Evolutionary conservation across 495 filamentous ascomycete genomes (phyloP).

Genomic region (Neurospora sp.): DNA sequence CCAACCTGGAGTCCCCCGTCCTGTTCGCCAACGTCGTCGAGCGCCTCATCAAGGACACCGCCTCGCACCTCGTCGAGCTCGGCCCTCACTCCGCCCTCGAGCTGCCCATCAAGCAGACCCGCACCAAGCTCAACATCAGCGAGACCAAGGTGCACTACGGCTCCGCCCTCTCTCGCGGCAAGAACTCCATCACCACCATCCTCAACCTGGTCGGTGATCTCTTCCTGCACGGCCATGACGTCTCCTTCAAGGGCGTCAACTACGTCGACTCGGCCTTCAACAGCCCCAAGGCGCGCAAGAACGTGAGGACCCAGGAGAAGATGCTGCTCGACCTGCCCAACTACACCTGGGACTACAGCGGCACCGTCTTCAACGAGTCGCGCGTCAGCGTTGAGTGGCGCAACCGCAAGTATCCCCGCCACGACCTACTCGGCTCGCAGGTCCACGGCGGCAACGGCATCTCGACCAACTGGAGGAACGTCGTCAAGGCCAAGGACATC

Average conservation of each 20-base stretch:
- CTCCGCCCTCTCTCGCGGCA: conserved; percentile 17
- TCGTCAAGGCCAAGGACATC: conserved; percentile 27
- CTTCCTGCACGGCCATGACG: conserved; percentile 19
- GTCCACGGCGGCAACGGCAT: conserved; percentile 25
- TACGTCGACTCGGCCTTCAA: conserved; percentile 10
- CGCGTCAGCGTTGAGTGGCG: conserved; percentile 34
- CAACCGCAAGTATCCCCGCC: conserved; percentile 19
- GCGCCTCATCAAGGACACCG: conserved; percentile 2
- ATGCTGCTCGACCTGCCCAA: conserved; percentile 20
- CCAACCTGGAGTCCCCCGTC: conserved; percentile 38
- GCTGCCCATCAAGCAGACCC: conserved; percentile 38
- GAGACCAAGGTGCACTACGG: conserved; percentile 13
- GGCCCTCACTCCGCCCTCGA: conserved; percentile 49
- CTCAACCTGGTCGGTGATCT: conserved; percentile 23
- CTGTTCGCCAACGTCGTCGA: conserved; percentile 30
- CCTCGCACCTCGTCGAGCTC: conserved; percentile 38
- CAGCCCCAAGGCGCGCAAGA: conserved; percentile 3
- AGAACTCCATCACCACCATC: conserved; percentile 13
- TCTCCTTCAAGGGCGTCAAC: conserved; percentile 13
- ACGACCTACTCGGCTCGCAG: conserved; percentile 37
- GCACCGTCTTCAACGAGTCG: conserved; percentile 30
- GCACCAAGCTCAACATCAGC: conserved; percentile 14
- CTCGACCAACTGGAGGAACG: conserved; percentile 36
- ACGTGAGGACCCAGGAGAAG: conserved; percentile 14
- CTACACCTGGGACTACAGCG: conserved; percentile 31